Base-by-base conservation (phyloP, 768 basidiomycete species). In the Amanita inopinata region DNA sequence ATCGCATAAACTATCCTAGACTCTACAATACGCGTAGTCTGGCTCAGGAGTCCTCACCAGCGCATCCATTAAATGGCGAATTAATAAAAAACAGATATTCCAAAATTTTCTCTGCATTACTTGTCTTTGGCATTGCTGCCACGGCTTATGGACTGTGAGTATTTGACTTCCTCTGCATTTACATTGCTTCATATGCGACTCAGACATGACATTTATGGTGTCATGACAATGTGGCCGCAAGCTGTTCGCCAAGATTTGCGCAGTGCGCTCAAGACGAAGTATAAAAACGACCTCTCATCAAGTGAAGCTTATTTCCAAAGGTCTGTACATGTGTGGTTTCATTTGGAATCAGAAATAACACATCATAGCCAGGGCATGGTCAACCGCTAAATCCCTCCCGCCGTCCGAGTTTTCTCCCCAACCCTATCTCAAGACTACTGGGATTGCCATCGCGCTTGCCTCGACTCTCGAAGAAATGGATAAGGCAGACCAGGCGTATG, bases 351-450 rank as follows among this genome's bases (percentile, higher is more conserved):
- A 15, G 11, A 25, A 39, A 38, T 45, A 10, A 35, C 11, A 19
- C 5, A 33, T 19, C 11, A 11, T 51, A 43, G 49, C 31, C 47
- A 80, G 78, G 15, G 80, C 81, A 25, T 78, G 71, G 62, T 61
- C 76, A 20, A 73, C 66, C 1, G 70, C 78, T 1, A 63, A 70
- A 44, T 49, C 55, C 0, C 64, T 80, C 3, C 69, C 65, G 4
- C 43, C 62, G 15, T 58, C 63, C 4, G 45, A 49, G 12, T 64
- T 71, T 46, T 58, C 57, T 8, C 45, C 66, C 2, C 63, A 73
- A 14, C 76, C 81, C 0, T 69, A 78, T 43, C 68, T 84, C 43
- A 86, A 84, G 56, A 61, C 74, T 0, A 75, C 80, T 0, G 83
- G 83, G 2, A 73, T 86, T 9, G 82, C 74, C 1, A 69, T 80